Evolutionary conservation across 2,329 filamentous ascomycete genomes (phyloP).

Genomic region (Intubia oerlemansii): DNA sequence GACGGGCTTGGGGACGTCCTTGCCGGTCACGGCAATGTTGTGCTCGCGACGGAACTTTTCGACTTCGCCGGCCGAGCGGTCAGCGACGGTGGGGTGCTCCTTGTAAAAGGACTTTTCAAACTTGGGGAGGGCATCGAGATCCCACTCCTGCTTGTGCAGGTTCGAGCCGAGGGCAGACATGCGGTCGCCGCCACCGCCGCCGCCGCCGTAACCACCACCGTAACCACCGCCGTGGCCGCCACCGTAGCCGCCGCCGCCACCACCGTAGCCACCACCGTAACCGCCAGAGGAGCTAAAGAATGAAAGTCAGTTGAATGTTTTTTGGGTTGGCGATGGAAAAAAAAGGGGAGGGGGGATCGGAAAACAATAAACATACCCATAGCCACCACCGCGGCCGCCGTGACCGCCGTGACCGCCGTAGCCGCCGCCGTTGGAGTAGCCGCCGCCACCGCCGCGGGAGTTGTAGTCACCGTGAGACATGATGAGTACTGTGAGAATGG

Average conservation of each 20-base stretch:
- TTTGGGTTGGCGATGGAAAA: background rate
- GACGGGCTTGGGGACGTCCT: constrained; percentile 74
- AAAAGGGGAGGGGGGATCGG: too few species aligned
- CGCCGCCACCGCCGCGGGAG: too few species aligned
- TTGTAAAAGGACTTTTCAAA: constrained; percentile 99
- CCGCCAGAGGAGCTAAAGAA: constrained; percentile 10
- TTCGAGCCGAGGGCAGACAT: constrained; percentile 83
- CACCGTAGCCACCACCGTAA: constrained; percentile 13
- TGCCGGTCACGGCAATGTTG: constrained; percentile 64
- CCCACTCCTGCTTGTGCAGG: constrained; percentile 76
- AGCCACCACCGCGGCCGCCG: constrained; percentile 16
- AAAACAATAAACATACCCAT: constrained; percentile 9
- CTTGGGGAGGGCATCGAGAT: constrained; percentile 62
- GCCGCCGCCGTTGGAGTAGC: constrained; percentile 12
- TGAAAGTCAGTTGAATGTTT: background rate
- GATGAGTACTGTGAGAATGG: constrained; percentile 8
- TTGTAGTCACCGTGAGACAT: constrained; percentile 22
- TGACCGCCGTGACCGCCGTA: constrained; percentile 19
- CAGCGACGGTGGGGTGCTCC: constrained; percentile 61
- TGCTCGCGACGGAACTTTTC: constrained; percentile 73
- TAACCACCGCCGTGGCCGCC: constrained; percentile 19
- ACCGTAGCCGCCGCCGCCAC: constrained; percentile 8
- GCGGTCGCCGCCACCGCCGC: constrained; percentile 71
- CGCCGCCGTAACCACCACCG: constrained; percentile 20
- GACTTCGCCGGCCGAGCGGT: constrained; percentile 57